Evolutionary conservation across 2,329 filamentous ascomycete genomes (phyloP), one percentile per base, ranked within the genome.

Genomic region (Penicillium sp.): DNA sequence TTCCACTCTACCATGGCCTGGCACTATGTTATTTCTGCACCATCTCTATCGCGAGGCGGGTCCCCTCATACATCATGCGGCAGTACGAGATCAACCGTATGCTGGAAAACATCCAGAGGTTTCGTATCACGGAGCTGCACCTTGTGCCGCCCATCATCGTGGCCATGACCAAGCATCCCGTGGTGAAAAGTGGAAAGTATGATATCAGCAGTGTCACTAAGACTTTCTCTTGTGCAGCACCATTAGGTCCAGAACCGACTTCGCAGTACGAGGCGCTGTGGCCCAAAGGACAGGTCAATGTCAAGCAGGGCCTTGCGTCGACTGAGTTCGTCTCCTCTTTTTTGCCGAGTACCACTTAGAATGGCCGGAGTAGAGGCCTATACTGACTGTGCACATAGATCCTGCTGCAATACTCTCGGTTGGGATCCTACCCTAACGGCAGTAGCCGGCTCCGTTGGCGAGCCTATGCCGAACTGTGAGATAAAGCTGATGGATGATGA

Each of bases 361-460:
- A 13, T 28, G 26, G 26, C 26, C 13, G 26, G 26, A 28, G 10
- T 28, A 28, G 26, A 28, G 26, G 26, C 35, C 20, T 37, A 37
- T 37, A 37, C 35, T 37, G 20, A 37, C 35, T 37, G 20, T 37
- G 20, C 35, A 3, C 20, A 37, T n/a, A 37, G 35, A 24, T 37
- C 35, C 18, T 37, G 35, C 35, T 37, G 35, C 35, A 37, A 37
- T 37, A n/a, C 18, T 37, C 23, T 37, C 35, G 35, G 35, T 37
- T 37, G 35, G 35, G 35, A 37, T 37, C 35, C 35, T 37, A 37
- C 35, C 18, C 10, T 37, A 24, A 37, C 20, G 18, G 35, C 35
- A 37, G 4, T 37, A 37, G 37, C 37, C 28, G 43, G 36, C 36
- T 40, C 16, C 31, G 44, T 47, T 37, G 44, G 44, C 11, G 28